Percentiles rank a stretch among this genome's conserved stretches.
Evolutionary conservation across 257 asterid genomes (phyloP).

Genomic region (Anisodus acutangulus): DNA sequence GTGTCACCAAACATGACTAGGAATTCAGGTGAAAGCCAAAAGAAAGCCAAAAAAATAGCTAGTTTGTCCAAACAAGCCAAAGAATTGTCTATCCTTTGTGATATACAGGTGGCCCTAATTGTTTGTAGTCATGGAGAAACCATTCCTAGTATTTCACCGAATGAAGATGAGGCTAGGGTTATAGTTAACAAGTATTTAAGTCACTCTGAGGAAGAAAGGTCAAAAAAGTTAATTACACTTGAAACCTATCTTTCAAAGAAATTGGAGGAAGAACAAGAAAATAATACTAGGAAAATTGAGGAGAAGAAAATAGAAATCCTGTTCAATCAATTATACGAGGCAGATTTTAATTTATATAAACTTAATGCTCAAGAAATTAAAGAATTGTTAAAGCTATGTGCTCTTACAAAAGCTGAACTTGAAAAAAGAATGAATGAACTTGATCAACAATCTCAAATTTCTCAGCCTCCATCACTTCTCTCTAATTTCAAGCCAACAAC

Average conservation of each 20-base stretch:
- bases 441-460: not conserved
- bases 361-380: constrained; percentile 33
- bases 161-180: constrained; percentile 29
- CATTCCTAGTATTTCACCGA: constrained; percentile 42
- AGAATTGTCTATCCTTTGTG: constrained; percentile 49
- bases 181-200: constrained; percentile 38
- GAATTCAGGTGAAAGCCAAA: constrained; percentile 32
- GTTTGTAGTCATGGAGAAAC: constrained; percentile 37
- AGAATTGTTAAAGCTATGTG: constrained; percentile 33
- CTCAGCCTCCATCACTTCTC: not conserved
- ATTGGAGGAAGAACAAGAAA: constrained; percentile 31
- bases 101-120: constrained; percentile 36
- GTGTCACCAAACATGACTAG: not conserved
- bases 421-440: constrained; percentile 31
- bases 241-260: constrained; percentile 41
- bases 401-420: constrained; percentile 40
- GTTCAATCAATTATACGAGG: constrained; percentile 38
- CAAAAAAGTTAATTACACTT: constrained; percentile 40
- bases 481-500: not conserved
- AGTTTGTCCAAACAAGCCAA: constrained; percentile 46
- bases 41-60: constrained; percentile 40
- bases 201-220: constrained; percentile 39
- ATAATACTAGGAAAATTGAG: constrained; percentile 28
- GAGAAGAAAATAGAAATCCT: constrained; percentile 40
- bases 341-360: constrained; percentile 28